Evolutionary conservation across 352 stramenopile species (phyloP).

Genomic region (Pythium chondricola): DNA sequence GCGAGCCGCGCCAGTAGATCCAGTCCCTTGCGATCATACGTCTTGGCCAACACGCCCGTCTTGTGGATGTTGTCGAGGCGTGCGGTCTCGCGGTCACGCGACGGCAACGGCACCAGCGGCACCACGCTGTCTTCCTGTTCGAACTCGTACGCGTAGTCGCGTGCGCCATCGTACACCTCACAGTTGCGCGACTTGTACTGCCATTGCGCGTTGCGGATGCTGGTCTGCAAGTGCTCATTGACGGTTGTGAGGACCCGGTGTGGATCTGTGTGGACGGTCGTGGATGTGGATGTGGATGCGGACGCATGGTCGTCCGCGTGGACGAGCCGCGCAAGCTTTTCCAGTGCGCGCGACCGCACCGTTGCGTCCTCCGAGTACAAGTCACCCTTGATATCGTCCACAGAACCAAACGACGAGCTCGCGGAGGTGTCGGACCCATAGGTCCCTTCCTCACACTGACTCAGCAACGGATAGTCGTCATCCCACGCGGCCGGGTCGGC

Average conservation of each 20-base stretch:
- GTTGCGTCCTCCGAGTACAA: slow-evolving; percentile 30
- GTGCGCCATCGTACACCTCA: slow-evolving; percentile 22
- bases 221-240: slow-evolving; percentile 28
- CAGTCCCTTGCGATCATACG: slow-evolving; percentile 39
- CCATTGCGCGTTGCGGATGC: slow-evolving; percentile 19
- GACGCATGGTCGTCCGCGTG: slow-evolving; percentile 3
- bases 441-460: background rate
- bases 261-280: slow-evolving; percentile 4
- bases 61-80: slow-evolving; percentile 38
- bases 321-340: slow-evolving; percentile 30
- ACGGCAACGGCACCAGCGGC: slow-evolving; percentile 34
- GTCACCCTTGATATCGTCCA: slow-evolving; percentile 22
- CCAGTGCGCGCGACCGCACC: slow-evolving; percentile 25
- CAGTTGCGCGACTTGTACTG: slow-evolving; percentile 8
- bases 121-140: slow-evolving; percentile 8
- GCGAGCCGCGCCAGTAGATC: slow-evolving; percentile 46
- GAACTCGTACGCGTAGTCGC: slow-evolving; percentile 41
- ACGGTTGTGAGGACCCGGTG: slow-evolving; percentile 26
- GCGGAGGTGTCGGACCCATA: slow-evolving; percentile 7
- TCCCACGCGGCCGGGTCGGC: slow-evolving; percentile 29
- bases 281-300: too few species aligned
- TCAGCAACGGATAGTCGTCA: background rate
- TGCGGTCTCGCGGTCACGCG: slow-evolving; percentile 25
- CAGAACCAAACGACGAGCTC: slow-evolving; percentile 17
- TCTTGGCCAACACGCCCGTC: slow-evolving; percentile 25